phyloP scores from a whole-genome alignment of 2,329 filamentous ascomycete species.

The Hyphodiscus sp. region DNA sequence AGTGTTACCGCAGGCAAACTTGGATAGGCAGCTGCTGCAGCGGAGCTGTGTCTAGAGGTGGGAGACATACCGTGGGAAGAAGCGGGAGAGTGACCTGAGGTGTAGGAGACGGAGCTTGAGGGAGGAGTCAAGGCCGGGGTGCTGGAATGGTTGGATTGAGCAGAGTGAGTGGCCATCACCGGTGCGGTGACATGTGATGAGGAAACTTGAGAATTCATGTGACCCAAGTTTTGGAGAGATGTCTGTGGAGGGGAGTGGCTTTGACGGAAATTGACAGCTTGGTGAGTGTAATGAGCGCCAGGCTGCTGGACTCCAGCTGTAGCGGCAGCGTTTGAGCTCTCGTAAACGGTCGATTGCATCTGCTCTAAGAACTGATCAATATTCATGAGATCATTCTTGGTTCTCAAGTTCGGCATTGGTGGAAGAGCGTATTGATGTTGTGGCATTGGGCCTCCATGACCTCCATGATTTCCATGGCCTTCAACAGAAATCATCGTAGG shows the following conservation, averaged over 20 bases:
- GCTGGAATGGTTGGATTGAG: conserved; percentile 43
- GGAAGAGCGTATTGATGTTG: conserved; percentile 81
- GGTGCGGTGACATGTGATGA: conserved; percentile 43
- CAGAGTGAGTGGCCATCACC: conserved; percentile 55
- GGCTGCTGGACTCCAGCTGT: conserved; percentile 72
- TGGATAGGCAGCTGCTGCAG: conserved; percentile 63
- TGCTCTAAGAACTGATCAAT: conserved; percentile 94
- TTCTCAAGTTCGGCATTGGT: conserved; percentile 81
- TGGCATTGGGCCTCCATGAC: conserved; percentile 52
- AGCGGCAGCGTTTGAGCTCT: conserved; percentile 78
- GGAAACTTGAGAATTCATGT: conserved; percentile 30
- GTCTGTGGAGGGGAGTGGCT: conserved; percentile 46
- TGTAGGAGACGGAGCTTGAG: conserved; percentile 69
- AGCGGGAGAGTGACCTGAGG: conserved; percentile 68
- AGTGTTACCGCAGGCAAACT: conserved; percentile 64
- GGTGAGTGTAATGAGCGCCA: conserved; percentile 57
- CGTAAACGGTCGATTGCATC: conserved; percentile 93
- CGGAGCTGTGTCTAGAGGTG: conserved; percentile 52
- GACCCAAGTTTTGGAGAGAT: conserved; percentile 19
- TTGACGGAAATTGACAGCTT: conserved; percentile 48
- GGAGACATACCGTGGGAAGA: conserved; percentile 64
- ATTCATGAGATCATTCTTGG: conserved; percentile 87
- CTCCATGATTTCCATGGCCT: conserved; percentile 35
- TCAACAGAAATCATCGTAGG: conserved; percentile 50
- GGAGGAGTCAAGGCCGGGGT: conserved; percentile 74